These are phyloP conservation scores for Aspergillus oerlinghausenensis DNA, from an alignment of 2,329 filamentous ascomycete genomes.

Conservation along the genomic window DNA sequence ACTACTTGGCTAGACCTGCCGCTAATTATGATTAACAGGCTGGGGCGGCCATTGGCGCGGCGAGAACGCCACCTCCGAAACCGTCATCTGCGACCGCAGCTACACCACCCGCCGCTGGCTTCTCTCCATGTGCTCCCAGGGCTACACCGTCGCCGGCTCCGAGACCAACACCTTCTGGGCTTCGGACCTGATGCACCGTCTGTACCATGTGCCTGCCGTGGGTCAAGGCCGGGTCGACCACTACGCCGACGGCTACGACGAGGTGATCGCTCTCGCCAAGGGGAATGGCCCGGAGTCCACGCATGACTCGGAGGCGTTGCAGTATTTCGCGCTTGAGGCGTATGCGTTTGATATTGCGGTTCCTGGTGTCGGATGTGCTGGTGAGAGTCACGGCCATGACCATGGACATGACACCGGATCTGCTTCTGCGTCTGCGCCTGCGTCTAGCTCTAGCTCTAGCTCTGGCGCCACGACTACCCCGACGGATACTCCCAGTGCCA, in stretches of 20 bases:
- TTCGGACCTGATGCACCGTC: conserved; percentile 61
- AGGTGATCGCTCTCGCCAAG: conserved; percentile 50
- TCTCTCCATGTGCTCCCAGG: conserved; percentile 56
- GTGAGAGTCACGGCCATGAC: conserved; percentile 25
- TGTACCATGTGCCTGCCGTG: conserved; percentile 59
- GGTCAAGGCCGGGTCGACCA: conserved; percentile 59
- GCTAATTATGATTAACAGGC: conserved; percentile 34
- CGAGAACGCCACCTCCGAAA: conserved; percentile 59
- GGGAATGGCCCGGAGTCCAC: conserved; percentile 47
- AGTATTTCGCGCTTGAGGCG: conserved; percentile 64
- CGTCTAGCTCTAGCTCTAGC: no score
- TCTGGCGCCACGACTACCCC: neutral
- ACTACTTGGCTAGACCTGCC: neutral
- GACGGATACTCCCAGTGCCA: conserved; percentile 9
- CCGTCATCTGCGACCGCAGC: conserved; percentile 64
- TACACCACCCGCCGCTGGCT: conserved; percentile 56
- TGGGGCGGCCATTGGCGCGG: conserved; percentile 68
- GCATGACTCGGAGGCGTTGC: conserved; percentile 58
- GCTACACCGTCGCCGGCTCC: conserved; percentile 57
- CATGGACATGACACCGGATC: neutral
- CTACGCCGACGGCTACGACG: conserved; percentile 56
- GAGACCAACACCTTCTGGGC: conserved; percentile 61
- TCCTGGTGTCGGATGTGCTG: conserved; percentile 59
- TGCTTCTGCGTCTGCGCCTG: no score
- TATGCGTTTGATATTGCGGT: conserved; percentile 63